Evolutionary conservation across 257 asterid genomes (phyloP).

Genomic region (Misopates orontium): DNA sequence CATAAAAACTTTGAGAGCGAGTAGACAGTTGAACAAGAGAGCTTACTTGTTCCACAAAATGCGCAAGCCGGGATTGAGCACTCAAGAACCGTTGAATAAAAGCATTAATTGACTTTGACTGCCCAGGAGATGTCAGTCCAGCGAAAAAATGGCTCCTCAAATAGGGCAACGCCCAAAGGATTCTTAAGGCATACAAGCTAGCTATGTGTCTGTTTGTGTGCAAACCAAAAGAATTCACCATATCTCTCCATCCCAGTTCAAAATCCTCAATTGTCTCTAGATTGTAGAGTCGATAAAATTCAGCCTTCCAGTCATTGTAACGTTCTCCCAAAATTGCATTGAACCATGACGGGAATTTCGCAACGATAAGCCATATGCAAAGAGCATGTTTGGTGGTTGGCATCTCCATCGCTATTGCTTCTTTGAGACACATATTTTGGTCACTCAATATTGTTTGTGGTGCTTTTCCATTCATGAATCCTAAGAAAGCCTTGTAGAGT

Average conservation of each 20-base stretch:
- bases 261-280: conserved; percentile 80
- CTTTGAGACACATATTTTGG: conserved; percentile 91
- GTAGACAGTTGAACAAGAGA: conserved; percentile 20
- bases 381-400: conserved; percentile 89
- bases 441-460: conserved; percentile 92
- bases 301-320: conserved; percentile 91
- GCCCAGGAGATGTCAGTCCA: conserved; percentile 83
- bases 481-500: conserved; percentile 66
- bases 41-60: conserved; percentile 91
- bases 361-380: conserved; percentile 91
- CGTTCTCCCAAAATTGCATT: conserved; percentile 92
- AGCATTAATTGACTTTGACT: conserved; percentile 83
- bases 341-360: conserved; percentile 97
- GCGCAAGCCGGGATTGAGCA: conserved; percentile 92
- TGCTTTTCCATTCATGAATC: conserved; percentile 90
- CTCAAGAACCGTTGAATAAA: conserved; percentile 94
- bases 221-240: conserved; percentile 84
- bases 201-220: conserved; percentile 87
- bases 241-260: conserved; percentile 92
- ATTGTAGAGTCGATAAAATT: conserved; percentile 80
- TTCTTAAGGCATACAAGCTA: conserved; percentile 67
- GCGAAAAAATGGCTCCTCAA: conserved; percentile 93
- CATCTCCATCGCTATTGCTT: conserved; percentile 86
- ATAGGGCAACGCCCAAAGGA: conserved; percentile 93
- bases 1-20: not conserved